Evolutionary conservation across 192 early-diverging fungal species (phyloP).

Genomic region (Thoreauomyces humboldtii): DNA sequence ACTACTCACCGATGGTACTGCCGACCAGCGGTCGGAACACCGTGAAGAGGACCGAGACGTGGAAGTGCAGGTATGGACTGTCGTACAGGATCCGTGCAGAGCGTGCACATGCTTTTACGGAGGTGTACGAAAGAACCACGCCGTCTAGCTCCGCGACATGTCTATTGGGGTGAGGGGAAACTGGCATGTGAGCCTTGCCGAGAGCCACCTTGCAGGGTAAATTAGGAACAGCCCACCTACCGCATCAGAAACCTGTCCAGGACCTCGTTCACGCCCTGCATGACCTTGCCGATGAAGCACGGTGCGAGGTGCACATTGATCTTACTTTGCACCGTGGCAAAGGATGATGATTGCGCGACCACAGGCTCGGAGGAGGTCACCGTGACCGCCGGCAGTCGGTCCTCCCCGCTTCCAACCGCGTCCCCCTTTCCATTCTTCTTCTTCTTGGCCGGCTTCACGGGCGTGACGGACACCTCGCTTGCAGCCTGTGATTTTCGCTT

Average conservation of each 20-base stretch:
- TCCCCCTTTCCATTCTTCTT: too few relatives aligned
- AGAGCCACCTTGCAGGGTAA: background rate
- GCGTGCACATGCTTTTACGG: constrained; percentile 51
- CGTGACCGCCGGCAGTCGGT: too few relatives aligned
- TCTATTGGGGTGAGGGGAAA: constrained; percentile 44
- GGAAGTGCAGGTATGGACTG: constrained; percentile 79
- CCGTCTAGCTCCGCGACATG: constrained; percentile 85
- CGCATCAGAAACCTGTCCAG: constrained; percentile 69
- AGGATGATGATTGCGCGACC: too few relatives aligned
- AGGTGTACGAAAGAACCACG: constrained; percentile 77
- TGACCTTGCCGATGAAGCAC: constrained; percentile 52
- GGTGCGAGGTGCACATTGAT: constrained; percentile 69
- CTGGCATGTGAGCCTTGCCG: background rate
- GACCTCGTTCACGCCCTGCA: constrained; percentile 61
- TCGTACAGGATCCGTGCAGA: constrained; percentile 75
- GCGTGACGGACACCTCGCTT: too few relatives aligned
- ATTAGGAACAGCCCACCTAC: background rate
- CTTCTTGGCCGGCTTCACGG: too few relatives aligned
- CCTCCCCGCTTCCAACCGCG: too few relatives aligned
- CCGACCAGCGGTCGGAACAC: constrained; percentile 78
- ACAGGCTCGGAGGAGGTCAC: too few relatives aligned
- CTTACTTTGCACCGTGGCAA: too few relatives aligned
- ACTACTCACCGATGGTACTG: constrained; percentile 51
- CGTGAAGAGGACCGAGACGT: constrained; percentile 64
- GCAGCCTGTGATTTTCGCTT: too few relatives aligned